These are phyloP conservation scores for Hymenoscyphus infarciens DNA, from an alignment of 2,329 filamentous ascomycete genomes.

Conservation along the genomic window DNA sequence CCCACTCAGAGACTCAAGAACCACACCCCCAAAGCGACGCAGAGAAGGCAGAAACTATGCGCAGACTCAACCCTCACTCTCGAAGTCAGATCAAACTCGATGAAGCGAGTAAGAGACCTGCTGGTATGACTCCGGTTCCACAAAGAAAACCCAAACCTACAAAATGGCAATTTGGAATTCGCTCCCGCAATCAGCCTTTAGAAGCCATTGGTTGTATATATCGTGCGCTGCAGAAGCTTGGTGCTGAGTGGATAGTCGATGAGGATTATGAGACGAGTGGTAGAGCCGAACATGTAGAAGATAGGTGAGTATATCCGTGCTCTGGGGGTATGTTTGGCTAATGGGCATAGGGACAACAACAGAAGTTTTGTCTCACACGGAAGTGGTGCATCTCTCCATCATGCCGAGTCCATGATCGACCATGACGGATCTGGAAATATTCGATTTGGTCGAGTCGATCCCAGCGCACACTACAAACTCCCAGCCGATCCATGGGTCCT, in stretches of 20 bases:
- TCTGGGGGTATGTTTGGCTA: constrained; percentile 9
- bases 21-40: constrained; percentile 53
- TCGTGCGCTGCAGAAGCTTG: constrained; percentile 82
- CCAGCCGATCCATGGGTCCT: constrained; percentile 95
- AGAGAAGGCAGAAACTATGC: constrained; percentile 76
- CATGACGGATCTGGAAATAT: constrained; percentile 29
- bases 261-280: constrained; percentile 45
- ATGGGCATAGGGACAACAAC: constrained; percentile 34
- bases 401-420: constrained; percentile 36
- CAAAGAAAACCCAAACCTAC: constrained; percentile 73
- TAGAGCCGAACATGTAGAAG: constrained; percentile 41
- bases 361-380: constrained; percentile 40
- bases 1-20: constrained; percentile 40
- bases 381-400: constrained; percentile 38
- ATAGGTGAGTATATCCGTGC: constrained; percentile 34
- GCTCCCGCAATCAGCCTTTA: constrained; percentile 87
- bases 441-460: constrained; percentile 42
- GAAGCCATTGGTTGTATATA: constrained; percentile 96
- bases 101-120: constrained; percentile 55
- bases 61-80: constrained; percentile 81
- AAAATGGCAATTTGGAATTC: constrained; percentile 97
- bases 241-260: constrained; percentile 78
- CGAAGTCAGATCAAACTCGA: constrained; percentile 68
- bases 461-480: constrained; percentile 68
- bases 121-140: constrained; percentile 61